Conservation (phyloP, 805 yeast species). For the Cyberlindnera mrakii region DNA sequence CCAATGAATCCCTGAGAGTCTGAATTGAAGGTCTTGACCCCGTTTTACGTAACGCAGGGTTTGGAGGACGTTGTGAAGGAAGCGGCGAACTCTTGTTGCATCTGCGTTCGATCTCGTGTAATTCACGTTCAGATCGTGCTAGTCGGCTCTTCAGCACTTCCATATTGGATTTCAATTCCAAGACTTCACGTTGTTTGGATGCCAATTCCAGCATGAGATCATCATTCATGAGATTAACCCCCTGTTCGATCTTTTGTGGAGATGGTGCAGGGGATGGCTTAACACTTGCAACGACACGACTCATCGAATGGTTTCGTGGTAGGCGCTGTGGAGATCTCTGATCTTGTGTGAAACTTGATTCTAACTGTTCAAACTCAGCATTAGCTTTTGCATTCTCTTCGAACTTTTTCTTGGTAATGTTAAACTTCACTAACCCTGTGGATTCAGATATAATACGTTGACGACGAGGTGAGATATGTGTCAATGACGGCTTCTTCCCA, state of each 20-base stretch:
- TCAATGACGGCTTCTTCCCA: not conserved
- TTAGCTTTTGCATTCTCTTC: conserved; percentile 11
- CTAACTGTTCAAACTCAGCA: conserved; percentile 12
- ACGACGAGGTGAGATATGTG: conserved; percentile 6
- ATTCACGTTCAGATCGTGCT: conserved; percentile 32
- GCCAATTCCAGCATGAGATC: conserved; percentile 36
- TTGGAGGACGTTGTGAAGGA: not conserved
- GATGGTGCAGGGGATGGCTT: not conserved
- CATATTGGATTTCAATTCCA: conserved; percentile 40
- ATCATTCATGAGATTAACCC: conserved; percentile 7
- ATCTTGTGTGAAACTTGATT: conserved; percentile 1
- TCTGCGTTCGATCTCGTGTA: conserved; percentile 28
- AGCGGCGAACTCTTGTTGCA: conserved; percentile 20
- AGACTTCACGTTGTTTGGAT: conserved; percentile 45
- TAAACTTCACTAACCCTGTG: conserved; percentile 45
- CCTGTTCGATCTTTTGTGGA: not conserved
- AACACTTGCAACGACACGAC: not conserved
- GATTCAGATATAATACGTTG: conserved; percentile 42
- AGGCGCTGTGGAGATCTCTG: not conserved
- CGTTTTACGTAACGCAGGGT: not conserved
- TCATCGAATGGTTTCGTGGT: conserved; percentile 2
- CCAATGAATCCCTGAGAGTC: conserved; percentile 4
- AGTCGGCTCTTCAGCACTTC: conserved; percentile 31
- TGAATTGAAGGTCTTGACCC: conserved; percentile 14
- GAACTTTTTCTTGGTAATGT: conserved; percentile 13